Conservation (phyloP, 1,284 basidiomycete genomes). For the Irpex sp. region DNA sequence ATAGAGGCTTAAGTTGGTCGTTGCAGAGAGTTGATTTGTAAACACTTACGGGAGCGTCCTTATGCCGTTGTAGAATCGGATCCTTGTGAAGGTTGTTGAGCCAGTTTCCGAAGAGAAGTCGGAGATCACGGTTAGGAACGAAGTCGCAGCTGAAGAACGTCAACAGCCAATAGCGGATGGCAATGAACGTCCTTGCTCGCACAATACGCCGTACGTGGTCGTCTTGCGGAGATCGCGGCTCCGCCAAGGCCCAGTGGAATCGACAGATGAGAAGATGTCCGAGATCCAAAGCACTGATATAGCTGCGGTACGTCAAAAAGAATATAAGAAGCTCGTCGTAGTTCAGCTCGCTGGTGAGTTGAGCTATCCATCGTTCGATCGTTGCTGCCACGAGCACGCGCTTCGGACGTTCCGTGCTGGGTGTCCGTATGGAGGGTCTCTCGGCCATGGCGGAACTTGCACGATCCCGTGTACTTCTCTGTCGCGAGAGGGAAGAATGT, state of each 20-base stretch:
- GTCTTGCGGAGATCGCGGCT: slow-evolving; percentile 47
- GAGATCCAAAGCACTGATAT: slow-evolving; percentile 72
- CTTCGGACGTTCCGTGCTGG: slow-evolving; percentile 29
- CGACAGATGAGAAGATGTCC: slow-evolving; percentile 77
- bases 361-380: slow-evolving; percentile 87
- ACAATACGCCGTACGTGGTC: slow-evolving; percentile 72
- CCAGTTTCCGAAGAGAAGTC: slow-evolving; percentile 71
- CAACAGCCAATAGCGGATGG: slow-evolving; percentile 81
- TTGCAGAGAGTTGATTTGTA: background rate
- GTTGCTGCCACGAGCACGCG: slow-evolving; percentile 78
- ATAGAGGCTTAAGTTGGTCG: background rate
- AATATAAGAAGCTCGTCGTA: slow-evolving; percentile 83
- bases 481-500: slow-evolving; percentile 34
- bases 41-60: slow-evolving; percentile 64
- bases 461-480: slow-evolving; percentile 27
- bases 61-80: slow-evolving; percentile 59
- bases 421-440: slow-evolving; percentile 26
- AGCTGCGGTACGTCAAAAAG: slow-evolving; percentile 85
- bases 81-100: slow-evolving; percentile 73
- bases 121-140: slow-evolving; percentile 72
- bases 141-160: slow-evolving; percentile 88
- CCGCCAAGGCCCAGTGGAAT: slow-evolving; percentile 82
- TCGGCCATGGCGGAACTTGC: slow-evolving; percentile 12
- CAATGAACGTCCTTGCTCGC: slow-evolving; percentile 82
- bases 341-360: slow-evolving; percentile 79